Evolutionary conservation across 2,329 filamentous ascomycete species (phyloP).

Genomic region (Immersiporthe knoxdaviesiana): DNA sequence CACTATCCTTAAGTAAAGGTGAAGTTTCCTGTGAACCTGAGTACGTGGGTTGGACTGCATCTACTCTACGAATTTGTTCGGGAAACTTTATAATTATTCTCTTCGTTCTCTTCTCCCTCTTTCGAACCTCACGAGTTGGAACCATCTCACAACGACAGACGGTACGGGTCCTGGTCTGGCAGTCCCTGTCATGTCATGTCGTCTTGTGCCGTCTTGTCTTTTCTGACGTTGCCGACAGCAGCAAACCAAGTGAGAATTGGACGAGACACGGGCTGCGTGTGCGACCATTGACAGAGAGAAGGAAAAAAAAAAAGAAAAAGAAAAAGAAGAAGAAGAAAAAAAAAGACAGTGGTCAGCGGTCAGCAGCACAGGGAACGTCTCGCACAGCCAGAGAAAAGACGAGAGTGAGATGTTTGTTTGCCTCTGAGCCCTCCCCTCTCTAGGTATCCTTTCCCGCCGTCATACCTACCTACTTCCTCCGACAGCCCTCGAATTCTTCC

Average conservation of each 20-base stretch:
- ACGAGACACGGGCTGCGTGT: conserved; percentile 6
- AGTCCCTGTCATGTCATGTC: conserved; percentile 7
- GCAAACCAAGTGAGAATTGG: not conserved
- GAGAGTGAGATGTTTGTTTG: conserved; percentile 3
- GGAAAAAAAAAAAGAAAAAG: no score
- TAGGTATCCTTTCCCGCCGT: not conserved
- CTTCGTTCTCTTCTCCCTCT: not conserved
- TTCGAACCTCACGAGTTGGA: not conserved
- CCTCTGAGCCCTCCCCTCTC: not conserved
- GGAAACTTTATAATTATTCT: not conserved
- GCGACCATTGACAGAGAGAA: not conserved
- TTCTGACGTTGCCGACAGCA: conserved; percentile 10
- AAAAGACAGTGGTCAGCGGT: no score
- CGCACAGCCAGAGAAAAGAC: not conserved
- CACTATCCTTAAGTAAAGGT: not conserved
- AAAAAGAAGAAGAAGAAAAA: no score
- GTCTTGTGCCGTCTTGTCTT: not conserved
- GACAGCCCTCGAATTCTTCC: no score
- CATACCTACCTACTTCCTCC: not conserved
- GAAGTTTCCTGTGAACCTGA: not conserved
- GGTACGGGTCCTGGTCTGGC: conserved; percentile 19
- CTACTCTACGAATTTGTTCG: not conserved
- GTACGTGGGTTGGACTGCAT: not conserved
- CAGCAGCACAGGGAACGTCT: not conserved
- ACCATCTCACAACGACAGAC: conserved; percentile 10